Conservation (phyloP, 139 green algal species). For the Volvox africanus region DNA sequence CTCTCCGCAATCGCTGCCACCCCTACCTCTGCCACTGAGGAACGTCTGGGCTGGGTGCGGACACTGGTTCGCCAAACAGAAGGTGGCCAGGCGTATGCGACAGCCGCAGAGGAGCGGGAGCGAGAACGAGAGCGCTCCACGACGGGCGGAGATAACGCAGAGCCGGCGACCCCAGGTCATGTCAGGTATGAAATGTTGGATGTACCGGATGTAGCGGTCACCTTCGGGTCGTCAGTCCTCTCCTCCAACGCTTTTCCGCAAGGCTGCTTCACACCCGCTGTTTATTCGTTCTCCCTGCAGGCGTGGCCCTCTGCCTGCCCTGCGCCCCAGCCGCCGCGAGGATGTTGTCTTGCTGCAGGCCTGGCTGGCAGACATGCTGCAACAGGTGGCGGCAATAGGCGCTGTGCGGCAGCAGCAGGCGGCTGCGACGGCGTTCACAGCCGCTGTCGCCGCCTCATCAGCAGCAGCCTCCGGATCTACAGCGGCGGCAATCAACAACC, state of each 20-base stretch:
- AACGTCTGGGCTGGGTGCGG: slow-evolving; percentile 25
- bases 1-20: neutral
- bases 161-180: neutral
- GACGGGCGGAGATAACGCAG: neutral
- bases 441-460: neutral
- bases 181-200: neutral
- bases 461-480: neutral
- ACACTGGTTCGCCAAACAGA: slow-evolving; percentile 17
- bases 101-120: slow-evolving; percentile 15
- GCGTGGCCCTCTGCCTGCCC: slow-evolving; percentile 12
- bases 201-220: too few species aligned
- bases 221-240: neutral
- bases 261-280: too few species aligned
- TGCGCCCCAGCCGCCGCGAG: slow-evolving; percentile 51
- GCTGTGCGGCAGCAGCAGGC: slow-evolving; percentile 4
- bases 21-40: neutral
- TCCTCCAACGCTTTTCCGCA: neutral
- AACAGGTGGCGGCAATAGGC: slow-evolving; percentile 38
- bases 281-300: neutral
- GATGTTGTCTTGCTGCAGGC: slow-evolving; percentile 63
- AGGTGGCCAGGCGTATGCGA: slow-evolving; percentile 23
- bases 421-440: neutral
- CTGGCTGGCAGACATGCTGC: slow-evolving; percentile 70
- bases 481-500: neutral
- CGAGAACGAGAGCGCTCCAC: neutral